These are phyloP conservation scores for Dionaea muscipula DNA, from an alignment of 179 eudicot genomes.

Conservation along the genomic window DNA sequence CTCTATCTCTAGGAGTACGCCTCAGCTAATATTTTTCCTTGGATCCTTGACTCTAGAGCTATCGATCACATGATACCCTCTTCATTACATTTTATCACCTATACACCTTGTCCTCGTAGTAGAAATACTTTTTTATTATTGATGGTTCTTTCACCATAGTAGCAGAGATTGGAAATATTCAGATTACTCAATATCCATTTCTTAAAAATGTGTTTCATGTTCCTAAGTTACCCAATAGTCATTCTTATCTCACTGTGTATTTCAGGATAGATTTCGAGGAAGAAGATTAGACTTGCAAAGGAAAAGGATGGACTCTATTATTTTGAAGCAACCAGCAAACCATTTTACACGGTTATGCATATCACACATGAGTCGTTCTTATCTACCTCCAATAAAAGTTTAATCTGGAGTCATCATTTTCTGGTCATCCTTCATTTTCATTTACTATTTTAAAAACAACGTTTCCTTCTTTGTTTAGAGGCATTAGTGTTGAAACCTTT, in stretches of 20 bases:
- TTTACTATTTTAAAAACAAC: neutral
- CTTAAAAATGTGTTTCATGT: conserved; percentile 3
- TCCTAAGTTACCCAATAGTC: neutral
- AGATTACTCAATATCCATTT: neutral
- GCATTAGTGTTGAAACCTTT: neutral
- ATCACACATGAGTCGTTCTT: too few relatives aligned
- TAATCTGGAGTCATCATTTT: neutral
- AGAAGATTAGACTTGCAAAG: conserved; percentile 6
- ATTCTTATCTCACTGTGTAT: neutral
- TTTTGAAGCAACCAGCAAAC: neutral
- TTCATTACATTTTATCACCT: neutral
- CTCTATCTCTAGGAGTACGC: too few relatives aligned
- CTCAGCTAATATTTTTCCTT: neutral
- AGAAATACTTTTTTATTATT: neutral
- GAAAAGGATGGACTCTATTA: neutral
- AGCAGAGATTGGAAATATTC: neutral
- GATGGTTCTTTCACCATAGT: neutral
- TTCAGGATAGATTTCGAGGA: neutral
- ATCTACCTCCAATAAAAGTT: neutral
- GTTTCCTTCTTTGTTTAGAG: neutral
- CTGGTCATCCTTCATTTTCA: neutral
- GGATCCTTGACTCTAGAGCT: neutral
- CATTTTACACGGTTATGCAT: too few relatives aligned
- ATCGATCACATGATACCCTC: neutral
- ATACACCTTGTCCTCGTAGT: neutral